phyloP scores from a whole-genome alignment of 2,329 filamentous ascomycete species.

The Penicillium capsulatum region DNA sequence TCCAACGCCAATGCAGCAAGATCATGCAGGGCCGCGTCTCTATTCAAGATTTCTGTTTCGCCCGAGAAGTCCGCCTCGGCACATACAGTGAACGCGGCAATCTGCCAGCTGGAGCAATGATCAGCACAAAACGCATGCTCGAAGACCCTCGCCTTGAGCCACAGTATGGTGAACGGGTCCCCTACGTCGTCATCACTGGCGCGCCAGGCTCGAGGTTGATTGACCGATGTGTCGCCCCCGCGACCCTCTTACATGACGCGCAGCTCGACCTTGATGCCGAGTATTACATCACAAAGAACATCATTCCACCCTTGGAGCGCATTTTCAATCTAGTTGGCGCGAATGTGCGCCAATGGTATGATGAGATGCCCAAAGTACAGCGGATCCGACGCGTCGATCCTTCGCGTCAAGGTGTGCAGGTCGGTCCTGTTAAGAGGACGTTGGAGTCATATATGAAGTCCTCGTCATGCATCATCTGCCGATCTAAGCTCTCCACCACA shows the following conservation, averaged over 20 bases:
- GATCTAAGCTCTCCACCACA: conserved; percentile 51
- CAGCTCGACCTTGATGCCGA: conserved; percentile 82
- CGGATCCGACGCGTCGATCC: conserved; percentile 62
- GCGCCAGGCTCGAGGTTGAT: conserved; percentile 79
- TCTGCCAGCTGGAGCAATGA: conserved; percentile 80
- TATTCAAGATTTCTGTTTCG: conserved; percentile 94
- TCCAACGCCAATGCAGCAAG: conserved; percentile 83
- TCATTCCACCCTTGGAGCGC: conserved; percentile 89
- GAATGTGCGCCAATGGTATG: conserved; percentile 86
- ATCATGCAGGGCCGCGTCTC: conserved; percentile 86
- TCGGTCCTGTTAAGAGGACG: conserved; percentile 56
- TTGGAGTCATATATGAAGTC: conserved; percentile 92
- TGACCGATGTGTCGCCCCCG: conserved; percentile 85
- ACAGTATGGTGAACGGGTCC: conserved; percentile 90
- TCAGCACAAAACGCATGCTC: conserved; percentile 81
- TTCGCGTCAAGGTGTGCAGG: conserved; percentile 24
- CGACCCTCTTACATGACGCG: conserved; percentile 71
- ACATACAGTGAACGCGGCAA: conserved; percentile 78
- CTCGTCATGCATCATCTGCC: conserved; percentile 74
- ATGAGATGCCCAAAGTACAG: conserved; percentile 91
- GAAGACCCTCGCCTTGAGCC: conserved; percentile 81
- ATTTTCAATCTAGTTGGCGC: conserved; percentile 96
- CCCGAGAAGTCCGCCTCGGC: conserved; percentile 83
- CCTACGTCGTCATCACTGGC: conserved; percentile 88
- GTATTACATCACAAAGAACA: conserved; percentile 94